These are phyloP conservation scores for Mycena kentingensis DNA, from an alignment of 768 basidiomycete genomes.

Conservation along the genomic window DNA sequence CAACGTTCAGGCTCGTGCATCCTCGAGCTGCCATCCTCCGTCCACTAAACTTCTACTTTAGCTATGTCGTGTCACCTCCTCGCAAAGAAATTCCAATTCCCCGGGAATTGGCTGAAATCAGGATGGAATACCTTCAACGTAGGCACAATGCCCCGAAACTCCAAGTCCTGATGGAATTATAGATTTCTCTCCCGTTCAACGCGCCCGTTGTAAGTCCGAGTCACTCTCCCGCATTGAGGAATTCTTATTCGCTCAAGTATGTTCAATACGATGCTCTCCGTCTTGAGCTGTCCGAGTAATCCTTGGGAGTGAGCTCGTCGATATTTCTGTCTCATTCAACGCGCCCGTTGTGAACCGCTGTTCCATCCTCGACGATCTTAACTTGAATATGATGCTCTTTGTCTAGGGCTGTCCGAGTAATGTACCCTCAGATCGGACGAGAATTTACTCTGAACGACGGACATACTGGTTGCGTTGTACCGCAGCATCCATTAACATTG, in stretches of 20 bases:
- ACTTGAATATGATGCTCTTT: too few relatives aligned
- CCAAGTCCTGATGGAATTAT: not conserved
- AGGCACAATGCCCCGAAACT: not conserved
- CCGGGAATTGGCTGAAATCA: conserved; percentile 22
- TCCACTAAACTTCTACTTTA: not conserved
- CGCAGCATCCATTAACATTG: too few relatives aligned
- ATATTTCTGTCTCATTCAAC: too few relatives aligned
- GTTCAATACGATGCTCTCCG: conserved; percentile 30
- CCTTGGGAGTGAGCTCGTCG: too few relatives aligned
- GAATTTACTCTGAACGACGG: too few relatives aligned
- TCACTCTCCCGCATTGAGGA: not conserved
- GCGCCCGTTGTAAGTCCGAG: conserved; percentile 18
- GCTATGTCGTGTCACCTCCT: conserved; percentile 29
- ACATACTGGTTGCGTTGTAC: too few relatives aligned
- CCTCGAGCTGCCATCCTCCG: not conserved
- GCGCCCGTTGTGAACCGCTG: too few relatives aligned
- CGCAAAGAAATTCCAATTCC: conserved; percentile 25
- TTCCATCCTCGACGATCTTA: too few relatives aligned
- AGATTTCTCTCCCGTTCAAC: conserved; percentile 19
- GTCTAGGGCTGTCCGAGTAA: too few relatives aligned
- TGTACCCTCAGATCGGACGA: too few relatives aligned
- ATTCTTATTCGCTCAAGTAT: conserved; percentile 14
- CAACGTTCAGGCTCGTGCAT: conserved; percentile 26
- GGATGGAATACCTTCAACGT: conserved; percentile 28
- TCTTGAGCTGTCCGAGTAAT: conserved; percentile 20